phyloP scores from a whole-genome alignment of 495 filamentous ascomycete genomes.

The Hypoxylon intermedium region DNA sequence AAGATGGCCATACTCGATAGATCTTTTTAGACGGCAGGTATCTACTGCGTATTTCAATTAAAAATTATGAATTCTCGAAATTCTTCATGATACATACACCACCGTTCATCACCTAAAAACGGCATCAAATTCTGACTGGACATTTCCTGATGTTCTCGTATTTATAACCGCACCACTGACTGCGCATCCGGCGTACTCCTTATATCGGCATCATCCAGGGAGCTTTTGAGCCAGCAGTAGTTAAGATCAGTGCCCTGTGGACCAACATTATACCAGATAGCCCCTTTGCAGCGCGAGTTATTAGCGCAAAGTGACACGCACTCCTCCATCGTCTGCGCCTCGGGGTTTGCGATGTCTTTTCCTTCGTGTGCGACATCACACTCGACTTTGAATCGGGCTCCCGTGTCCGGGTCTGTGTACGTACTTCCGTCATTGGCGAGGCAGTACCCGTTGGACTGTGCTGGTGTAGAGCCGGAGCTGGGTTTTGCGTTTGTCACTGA shows the following conservation, averaged over 20 bases:
- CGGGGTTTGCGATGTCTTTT: constrained; percentile 26
- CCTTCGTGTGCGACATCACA: constrained; percentile 30
- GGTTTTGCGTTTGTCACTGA: constrained; percentile 1
- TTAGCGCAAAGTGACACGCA: constrained; percentile 29
- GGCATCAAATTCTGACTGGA: too few species aligned
- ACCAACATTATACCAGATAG: constrained; percentile 35
- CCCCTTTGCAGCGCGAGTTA: constrained; percentile 23
- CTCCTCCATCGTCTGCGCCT: constrained; percentile 30
- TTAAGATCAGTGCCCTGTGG: constrained; percentile 41
- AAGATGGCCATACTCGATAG: too few species aligned
- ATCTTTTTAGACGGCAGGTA: too few species aligned
- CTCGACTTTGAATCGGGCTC: constrained; percentile 21
- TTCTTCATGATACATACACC: too few species aligned
- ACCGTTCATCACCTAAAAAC: too few species aligned
- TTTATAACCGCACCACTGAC: constrained; percentile 27
- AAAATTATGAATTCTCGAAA: too few species aligned
- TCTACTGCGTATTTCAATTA: too few species aligned
- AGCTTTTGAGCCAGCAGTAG: constrained; percentile 39
- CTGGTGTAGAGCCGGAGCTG: background rate
- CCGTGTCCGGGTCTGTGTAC: constrained; percentile 31
- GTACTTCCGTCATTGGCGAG: constrained; percentile 28
- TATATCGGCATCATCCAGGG: constrained; percentile 16
- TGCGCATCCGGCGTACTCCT: constrained; percentile 28
- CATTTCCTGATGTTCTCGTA: too few species aligned
- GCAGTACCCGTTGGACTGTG: constrained; percentile 13